Base-by-base conservation (phyloP, 352 stramenopile species). In the Phytophthora colocasiae region DNA sequence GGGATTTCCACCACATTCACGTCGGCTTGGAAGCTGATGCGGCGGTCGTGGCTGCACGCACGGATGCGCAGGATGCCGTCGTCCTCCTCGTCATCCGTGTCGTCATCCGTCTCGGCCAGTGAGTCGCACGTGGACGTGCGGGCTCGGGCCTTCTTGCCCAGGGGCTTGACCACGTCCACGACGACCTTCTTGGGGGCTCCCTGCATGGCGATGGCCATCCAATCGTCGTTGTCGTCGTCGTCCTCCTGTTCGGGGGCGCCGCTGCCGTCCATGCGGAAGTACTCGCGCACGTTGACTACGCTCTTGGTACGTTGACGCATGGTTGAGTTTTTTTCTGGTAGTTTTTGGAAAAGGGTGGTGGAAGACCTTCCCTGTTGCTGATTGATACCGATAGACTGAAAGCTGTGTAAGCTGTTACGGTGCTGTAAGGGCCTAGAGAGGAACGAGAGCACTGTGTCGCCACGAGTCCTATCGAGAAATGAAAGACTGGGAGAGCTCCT, bases 21-120 rank as follows among this genome's bases (percentile, higher is more conserved):
- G 52, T 90, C 85, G 32, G 79, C 77, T 46, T 89, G 72, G 52
- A 94, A 94, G 69, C 83, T 92, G 63, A 94, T 93, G 63, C 85
- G 83, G 24, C 84, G 82, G 60, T 80, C 73, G 64, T 92, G 83
- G 32, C 75, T 89, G 66, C 83, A 93, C 49, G 81, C 82, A 39
- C 85, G 81, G 29, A 81, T 58, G 46, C 83, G 81, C 24, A 78
- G 52, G 38, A 83, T 74, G 43, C 71, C 71, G 36, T 88, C 78
- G 40, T 85, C 77, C 4, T 90, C 81, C 17, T 87, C 80, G n/a
- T 80, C 71, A n/a, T 87, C 79, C n/a, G 86, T 80, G 38, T 85
- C 75, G 24, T 89, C 80, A 52, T 89, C 78, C 12, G 74, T 86
- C 8, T 85, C 83, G 19, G 84, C 83, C 64, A 84, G 75, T 10